Percentiles rank a stretch among this genome's conserved stretches.
Evolutionary conservation across 164 flowering plant genomes (phyloP).

Genomic region (Dillenia suffruticosa): DNA sequence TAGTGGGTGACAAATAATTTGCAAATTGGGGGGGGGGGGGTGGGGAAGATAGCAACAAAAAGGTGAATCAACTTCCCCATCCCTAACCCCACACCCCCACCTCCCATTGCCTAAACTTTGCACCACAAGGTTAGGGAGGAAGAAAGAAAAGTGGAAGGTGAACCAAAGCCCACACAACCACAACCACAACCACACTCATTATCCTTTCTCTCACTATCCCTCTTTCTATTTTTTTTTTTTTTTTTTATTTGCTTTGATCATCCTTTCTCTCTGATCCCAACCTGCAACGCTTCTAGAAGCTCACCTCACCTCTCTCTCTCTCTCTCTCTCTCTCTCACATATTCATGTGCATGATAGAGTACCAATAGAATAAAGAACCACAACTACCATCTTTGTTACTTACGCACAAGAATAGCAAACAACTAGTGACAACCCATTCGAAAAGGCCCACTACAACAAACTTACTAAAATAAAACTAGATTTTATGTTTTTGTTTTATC

Average conservation of each 20-base stretch:
- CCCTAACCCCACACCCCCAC: slow-evolving; percentile 8
- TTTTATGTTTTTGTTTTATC: no score
- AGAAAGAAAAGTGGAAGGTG: slow-evolving; percentile 52
- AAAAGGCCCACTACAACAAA: slow-evolving; percentile 19
- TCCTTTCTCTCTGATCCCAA: slow-evolving; percentile 15
- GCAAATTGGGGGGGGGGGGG: slow-evolving; percentile 13
- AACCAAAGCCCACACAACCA: slow-evolving; percentile 64
- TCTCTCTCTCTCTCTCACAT: background rate
- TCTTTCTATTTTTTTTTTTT: slow-evolving; percentile 11
- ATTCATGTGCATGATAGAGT: slow-evolving; percentile 13
- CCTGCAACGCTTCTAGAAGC: slow-evolving; percentile 56
- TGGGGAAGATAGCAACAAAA: slow-evolving; percentile 17
- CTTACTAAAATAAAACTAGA: slow-evolving; percentile 3
- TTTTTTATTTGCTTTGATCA: background rate
- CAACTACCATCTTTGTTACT: slow-evolving; percentile 23
- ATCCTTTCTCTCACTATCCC: slow-evolving; percentile 17
- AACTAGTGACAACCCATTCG: slow-evolving; percentile 12
- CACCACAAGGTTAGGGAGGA: slow-evolving; percentile 36
- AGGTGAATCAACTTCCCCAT: slow-evolving; percentile 10
- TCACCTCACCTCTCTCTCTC: slow-evolving; percentile 3
- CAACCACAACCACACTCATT: slow-evolving; percentile 43
- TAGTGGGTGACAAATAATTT: slow-evolving; percentile 20
- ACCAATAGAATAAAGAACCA: slow-evolving; percentile 32
- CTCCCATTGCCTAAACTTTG: slow-evolving; percentile 36
- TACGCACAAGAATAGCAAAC: slow-evolving; percentile 16